Conservation (phyloP, 768 basidiomycete species). For the Hypholoma fasciculare region DNA sequence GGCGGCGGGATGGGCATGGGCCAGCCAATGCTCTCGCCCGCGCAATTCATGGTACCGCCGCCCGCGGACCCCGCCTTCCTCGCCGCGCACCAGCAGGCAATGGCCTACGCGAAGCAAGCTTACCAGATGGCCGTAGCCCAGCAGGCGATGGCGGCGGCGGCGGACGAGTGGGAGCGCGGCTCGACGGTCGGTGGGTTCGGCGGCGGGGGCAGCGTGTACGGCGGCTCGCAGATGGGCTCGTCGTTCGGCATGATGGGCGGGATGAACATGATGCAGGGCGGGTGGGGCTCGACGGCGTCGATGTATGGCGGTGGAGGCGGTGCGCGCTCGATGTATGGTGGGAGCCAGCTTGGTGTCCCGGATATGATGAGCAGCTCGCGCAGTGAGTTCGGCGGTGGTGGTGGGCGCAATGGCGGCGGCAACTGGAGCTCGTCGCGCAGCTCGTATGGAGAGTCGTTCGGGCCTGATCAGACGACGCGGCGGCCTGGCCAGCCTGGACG, state of each 20-base stretch:
- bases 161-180: slow-evolving; percentile 87
- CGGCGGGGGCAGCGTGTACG: slow-evolving; percentile 37
- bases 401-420: slow-evolving; percentile 34
- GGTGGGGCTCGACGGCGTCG: slow-evolving; percentile 43
- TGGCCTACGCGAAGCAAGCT: slow-evolving; percentile 84
- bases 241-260: slow-evolving; percentile 37
- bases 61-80: slow-evolving; percentile 59
- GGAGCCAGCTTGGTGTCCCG: slow-evolving; percentile 13
- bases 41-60: slow-evolving; percentile 44
- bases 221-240: slow-evolving; percentile 29
- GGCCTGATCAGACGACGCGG: slow-evolving; percentile 29
- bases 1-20: slow-evolving; percentile 9
- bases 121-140: slow-evolving; percentile 91
- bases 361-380: slow-evolving; percentile 44
- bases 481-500: slow-evolving; percentile 17
- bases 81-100: slow-evolving; percentile 84
- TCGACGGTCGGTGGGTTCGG: slow-evolving; percentile 53
- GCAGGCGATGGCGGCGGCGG: slow-evolving; percentile 87
- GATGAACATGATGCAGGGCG: slow-evolving; percentile 31
- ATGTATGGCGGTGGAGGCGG: slow-evolving; percentile 52
- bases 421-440: slow-evolving; percentile 63
- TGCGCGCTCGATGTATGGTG: slow-evolving; percentile 56
- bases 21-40: slow-evolving; percentile 39
- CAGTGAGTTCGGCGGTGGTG: slow-evolving; percentile 64
- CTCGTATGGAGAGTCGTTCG: slow-evolving; percentile 70